These are phyloP conservation scores for Phyllosticta ampelicida DNA, from an alignment of 2,329 filamentous ascomycete genomes.

Conservation along the genomic window DNA sequence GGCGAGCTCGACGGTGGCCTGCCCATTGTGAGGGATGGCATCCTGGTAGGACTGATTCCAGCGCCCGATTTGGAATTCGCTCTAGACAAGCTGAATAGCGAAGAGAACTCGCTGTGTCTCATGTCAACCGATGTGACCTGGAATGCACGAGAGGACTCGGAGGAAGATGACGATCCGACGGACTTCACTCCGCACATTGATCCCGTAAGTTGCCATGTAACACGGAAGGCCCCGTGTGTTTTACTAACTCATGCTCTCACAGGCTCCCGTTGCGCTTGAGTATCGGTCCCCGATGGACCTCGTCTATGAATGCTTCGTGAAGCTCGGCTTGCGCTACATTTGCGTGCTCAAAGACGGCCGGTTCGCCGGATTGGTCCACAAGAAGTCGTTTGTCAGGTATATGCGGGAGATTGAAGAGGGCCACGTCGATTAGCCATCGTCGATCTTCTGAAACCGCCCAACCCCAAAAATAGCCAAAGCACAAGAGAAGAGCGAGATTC, in stretches of 20 bases:
- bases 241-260: constrained; percentile 8
- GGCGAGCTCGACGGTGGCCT: constrained; percentile 89
- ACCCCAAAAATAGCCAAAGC: no score
- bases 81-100: constrained; percentile 70
- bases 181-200: constrained; percentile 92
- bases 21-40: constrained; percentile 67
- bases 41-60: constrained; percentile 83
- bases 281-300: constrained; percentile 85
- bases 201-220: constrained; percentile 45
- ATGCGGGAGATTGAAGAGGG: constrained; percentile 68
- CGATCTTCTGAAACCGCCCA: no score
- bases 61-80: constrained; percentile 90
- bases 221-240: background rate
- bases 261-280: constrained; percentile 79
- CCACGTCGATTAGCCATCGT: background rate
- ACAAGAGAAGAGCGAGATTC: no score
- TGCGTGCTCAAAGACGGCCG: constrained; percentile 77
- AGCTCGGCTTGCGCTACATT: constrained; percentile 83
- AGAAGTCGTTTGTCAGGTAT: constrained; percentile 94
- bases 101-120: constrained; percentile 62
- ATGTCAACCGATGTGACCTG: constrained; percentile 58
- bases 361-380: constrained; percentile 86
- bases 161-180: constrained; percentile 50
- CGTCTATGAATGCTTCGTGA: constrained; percentile 93
- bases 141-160: constrained; percentile 35